These are phyloP conservation scores for Aspergillus chevalieri DNA, from an alignment of 2,329 filamentous ascomycete species.

Conservation along the genomic window DNA sequence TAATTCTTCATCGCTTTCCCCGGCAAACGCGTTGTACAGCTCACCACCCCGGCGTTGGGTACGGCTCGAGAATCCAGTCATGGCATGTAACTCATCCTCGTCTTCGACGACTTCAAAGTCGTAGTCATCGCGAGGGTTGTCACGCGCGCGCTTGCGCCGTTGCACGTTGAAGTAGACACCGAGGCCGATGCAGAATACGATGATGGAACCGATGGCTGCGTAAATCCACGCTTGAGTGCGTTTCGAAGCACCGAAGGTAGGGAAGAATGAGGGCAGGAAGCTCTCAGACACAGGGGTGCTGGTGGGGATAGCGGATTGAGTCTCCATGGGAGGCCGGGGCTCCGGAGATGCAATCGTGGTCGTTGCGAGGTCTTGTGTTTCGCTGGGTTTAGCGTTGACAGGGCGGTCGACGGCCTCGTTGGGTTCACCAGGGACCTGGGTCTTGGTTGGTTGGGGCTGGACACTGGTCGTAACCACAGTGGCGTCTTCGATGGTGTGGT, in stretches of 20 bases:
- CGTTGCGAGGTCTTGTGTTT: slow-evolving; percentile 20
- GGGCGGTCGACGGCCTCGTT: slow-evolving; percentile 62
- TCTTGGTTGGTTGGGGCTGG: slow-evolving; percentile 41
- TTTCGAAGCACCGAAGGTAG: slow-evolving; percentile 82
- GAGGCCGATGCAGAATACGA: slow-evolving; percentile 73
- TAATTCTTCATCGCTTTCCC: slow-evolving; percentile 73
- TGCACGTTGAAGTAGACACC: slow-evolving; percentile 77
- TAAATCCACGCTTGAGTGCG: slow-evolving; percentile 92
- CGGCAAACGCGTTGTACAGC: slow-evolving; percentile 95
- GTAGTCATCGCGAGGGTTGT: slow-evolving; percentile 72
- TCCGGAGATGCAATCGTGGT: slow-evolving; percentile 24
- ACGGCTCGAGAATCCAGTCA: slow-evolving; percentile 44
- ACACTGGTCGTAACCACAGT: slow-evolving; percentile 60
- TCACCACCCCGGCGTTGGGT: slow-evolving; percentile 67
- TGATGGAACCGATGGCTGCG: slow-evolving; percentile 75
- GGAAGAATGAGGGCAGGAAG: slow-evolving; percentile 78
- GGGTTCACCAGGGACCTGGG: slow-evolving; percentile 42
- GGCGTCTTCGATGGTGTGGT: slow-evolving; percentile 65
- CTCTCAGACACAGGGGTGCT: slow-evolving; percentile 39
- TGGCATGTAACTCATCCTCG: slow-evolving; percentile 53
- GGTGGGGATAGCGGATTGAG: slow-evolving; percentile 23
- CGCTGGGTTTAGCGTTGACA: slow-evolving; percentile 53
- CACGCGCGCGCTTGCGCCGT: slow-evolving; percentile 67
- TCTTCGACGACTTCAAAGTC: slow-evolving; percentile 91
- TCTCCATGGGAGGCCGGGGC: slow-evolving; percentile 6